These are phyloP conservation scores for Kickxella alabastrina DNA, from an alignment of 192 early-diverging fungal species.

Conservation along the genomic window DNA sequence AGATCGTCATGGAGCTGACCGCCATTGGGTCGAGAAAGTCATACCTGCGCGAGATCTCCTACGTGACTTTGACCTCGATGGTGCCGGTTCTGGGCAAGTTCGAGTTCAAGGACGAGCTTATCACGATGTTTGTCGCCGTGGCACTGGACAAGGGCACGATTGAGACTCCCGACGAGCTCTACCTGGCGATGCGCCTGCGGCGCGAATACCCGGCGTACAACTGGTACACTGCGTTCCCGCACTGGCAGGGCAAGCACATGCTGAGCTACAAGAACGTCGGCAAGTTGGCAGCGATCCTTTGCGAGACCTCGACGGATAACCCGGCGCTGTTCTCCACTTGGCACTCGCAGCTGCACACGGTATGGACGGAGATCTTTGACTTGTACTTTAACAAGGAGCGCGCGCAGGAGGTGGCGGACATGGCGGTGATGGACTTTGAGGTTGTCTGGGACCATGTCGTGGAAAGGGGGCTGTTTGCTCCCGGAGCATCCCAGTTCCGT, in stretches of 20 bases:
- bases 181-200: conserved; percentile 38
- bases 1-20: conserved; percentile 64
- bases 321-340: conserved; percentile 54
- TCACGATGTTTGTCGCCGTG: conserved; percentile 38
- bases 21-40: conserved; percentile 69
- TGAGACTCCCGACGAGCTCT: conserved; percentile 50
- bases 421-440: conserved; percentile 55
- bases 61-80: conserved; percentile 59
- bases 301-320: conserved; percentile 37
- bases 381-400: conserved; percentile 52
- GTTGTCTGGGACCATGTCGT: conserved; percentile 79
- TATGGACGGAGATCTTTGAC: conserved; percentile 70
- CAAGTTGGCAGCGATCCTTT: conserved; percentile 31
- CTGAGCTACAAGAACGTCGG: conserved; percentile 24
- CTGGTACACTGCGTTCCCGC: conserved; percentile 40
- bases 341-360: conserved; percentile 77
- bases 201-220: conserved; percentile 31
- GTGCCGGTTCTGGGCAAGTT: conserved; percentile 32
- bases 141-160: conserved; percentile 44
- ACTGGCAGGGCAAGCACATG: conserved; percentile 46
- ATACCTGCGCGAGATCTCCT: conserved; percentile 77
- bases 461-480: conserved; percentile 74
- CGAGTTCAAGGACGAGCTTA: conserved; percentile 18
- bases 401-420: conserved; percentile 14
- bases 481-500: conserved; percentile 71